Evolutionary conservation across 192 early-diverging fungal species (phyloP), one percentile per base, ranked within the genome.

Genomic region (Podila epigama): DNA sequence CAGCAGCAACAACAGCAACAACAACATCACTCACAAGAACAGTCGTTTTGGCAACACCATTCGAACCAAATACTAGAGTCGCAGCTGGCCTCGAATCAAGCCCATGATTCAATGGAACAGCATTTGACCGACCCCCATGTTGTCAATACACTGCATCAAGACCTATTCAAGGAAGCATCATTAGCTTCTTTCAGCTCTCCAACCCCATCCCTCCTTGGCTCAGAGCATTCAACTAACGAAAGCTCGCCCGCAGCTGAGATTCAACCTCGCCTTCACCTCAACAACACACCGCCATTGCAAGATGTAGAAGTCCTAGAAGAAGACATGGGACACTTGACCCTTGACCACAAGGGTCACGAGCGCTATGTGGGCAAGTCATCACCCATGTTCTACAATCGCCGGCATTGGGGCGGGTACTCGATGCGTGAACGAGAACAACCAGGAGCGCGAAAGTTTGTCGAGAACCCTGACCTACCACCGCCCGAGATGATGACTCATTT

Each of bases 321-420:
- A 37, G 78, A 84, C 20, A 85, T 89, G 41, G 89, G 89, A 1
- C 86, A 90, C 42, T 66, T 94, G 48, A 87, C 91, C 3, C 80
- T 92, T 37, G 92, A 94, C 70, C 88, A 88, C 42, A 88, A 88
- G 41, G 91, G 90, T 18, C 88, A 87, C 25, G 79, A 91, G 44
- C 81, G 92, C 13, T 94, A 92, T 60, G 83, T 91, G 18, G 92
- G 92, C 32, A 66, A 88, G 83, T 69, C 91, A 83, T 66, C 91
- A 86, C 37, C 85, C 83, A 80, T 91, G 90, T 81, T 81, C 89
- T 34, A 89, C 59, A 92, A 86, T 65, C 73, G 88, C 28, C 66
- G 70, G 5, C 71, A 75, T 29, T 75, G 64, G 63, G 71, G 71
- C 12, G 71, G 71, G 33, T 85, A 87, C 27, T 63, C 84, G 36